Evolutionary conservation across 352 stramenopile genomes (phyloP), one percentile per base, ranked within the genome.

Genomic region (Pythium plurisporium): DNA sequence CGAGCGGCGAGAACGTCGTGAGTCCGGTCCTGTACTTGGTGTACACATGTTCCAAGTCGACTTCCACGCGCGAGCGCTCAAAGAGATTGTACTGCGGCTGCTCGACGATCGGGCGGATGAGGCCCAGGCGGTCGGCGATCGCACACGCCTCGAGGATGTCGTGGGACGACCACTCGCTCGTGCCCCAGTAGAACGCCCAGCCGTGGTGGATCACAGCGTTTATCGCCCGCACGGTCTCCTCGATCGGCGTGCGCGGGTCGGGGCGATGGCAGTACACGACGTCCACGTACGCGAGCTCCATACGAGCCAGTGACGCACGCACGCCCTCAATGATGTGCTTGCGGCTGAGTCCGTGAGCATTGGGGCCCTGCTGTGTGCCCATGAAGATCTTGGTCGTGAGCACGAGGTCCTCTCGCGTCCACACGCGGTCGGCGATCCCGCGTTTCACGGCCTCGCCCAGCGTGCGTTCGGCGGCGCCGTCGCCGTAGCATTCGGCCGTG

Each of bases 301-400:
- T 33, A 12, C 75, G 64, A 41, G 70, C 42, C 4, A 91, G 61
- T 12, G 69, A 83, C 2, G 73, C 63, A 31, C 70, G 78, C 14
- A 67, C 58, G 25, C 72, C 74, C 33, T 84, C 73, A 9, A 79
- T 56, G 36, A 91, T 71, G 46, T 83, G 62, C 33, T 82, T 82
- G 23, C 71, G 64, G 36, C 60, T 81, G 2, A 76, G 23, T 4
- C 72, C 65, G 11, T 63, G 29, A 27, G 53, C 44, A 34, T 77
- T 83, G 0, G 54, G 64, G 2, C 55, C 56, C 5, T 22, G 26
- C 7, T 60, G 57, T 5, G 60, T 57, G 0, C 74, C 76, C 2
- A 67, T 46, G n/a, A 77, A 79, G 49, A 91, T 70, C 67, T 91
- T 91, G 44, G 79, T 87, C 14, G 55, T 69, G 45, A 91, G 60